Conservation (phyloP, 2,329 filamentous ascomycete species). For the Juglanconis sp. region DNA sequence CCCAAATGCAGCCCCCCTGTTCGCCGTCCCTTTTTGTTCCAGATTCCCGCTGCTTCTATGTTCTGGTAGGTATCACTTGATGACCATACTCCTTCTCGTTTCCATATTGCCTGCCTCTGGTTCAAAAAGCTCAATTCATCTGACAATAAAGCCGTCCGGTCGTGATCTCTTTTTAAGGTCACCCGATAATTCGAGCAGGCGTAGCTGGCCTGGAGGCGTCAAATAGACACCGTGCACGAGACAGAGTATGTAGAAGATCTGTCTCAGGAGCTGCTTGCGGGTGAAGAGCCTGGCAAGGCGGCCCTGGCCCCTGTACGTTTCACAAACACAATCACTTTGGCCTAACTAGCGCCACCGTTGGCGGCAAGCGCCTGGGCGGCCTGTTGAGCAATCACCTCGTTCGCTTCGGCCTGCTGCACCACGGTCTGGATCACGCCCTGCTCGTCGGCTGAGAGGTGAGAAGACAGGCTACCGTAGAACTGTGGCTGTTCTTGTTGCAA, state of each 20-base stretch:
- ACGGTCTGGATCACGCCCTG: constrained; percentile 77
- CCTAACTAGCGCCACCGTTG: constrained; percentile 20
- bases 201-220: background rate
- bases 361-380: constrained; percentile 24
- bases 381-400: constrained; percentile 39
- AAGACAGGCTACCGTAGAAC: constrained; percentile 77
- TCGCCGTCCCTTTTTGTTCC: background rate
- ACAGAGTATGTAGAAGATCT: background rate
- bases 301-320: background rate
- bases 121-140: background rate
- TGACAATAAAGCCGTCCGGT: background rate
- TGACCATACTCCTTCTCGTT: background rate
- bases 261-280: background rate
- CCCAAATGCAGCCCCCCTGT: background rate
- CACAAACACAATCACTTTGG: background rate
- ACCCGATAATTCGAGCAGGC: background rate
- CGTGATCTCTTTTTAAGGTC: background rate
- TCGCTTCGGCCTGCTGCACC: constrained; percentile 64
- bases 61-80: background rate
- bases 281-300: background rate
- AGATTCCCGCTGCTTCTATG: background rate
- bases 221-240: background rate
- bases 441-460: constrained; percentile 75
- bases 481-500: constrained; percentile 89
- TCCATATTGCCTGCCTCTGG: background rate